Base-by-base conservation (phyloP, 2,329 filamentous ascomycete genomes). In the Knoxdaviesia capensis region DNA sequence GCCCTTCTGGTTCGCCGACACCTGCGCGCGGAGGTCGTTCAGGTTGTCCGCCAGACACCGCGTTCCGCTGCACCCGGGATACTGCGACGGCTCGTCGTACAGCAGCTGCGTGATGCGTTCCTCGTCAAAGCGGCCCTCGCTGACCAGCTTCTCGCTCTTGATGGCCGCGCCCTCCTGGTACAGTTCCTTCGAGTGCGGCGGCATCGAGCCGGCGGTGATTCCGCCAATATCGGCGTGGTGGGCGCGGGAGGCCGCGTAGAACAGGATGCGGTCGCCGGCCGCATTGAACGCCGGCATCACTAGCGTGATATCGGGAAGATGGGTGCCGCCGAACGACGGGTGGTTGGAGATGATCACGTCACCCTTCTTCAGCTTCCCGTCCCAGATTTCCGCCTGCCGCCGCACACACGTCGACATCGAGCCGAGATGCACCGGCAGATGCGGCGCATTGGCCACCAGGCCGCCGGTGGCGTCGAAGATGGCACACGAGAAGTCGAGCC, bases 211-310 rank as follows among this genome's bases (percentile, higher is more conserved):
- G 0, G 82, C 81, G 1, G 84, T 66, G 39, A 86, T 85, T 6
- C 82, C 82, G 8, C 82, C 82, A 48, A 88, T 87, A 51, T 88
- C 82, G n/a, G 82, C 82, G 51, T 88, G 82, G 50, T 88, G 82
- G 0, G 81, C 82, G 43, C 81, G 70, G 3, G 79, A 84, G 0
- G 82, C 82, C 1, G 84, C 81, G 48, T 86, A 88, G 57, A 88
- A 88, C 41, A 86, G 70, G 42, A 87, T 85, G 2, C 80, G 70
- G 40, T 78, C 71, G 3, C 75, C 75, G 35, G 56, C 55, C 3
- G 56, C 53, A 42, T 74, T 77, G 58, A 87, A 88, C 0, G 81
- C 80, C 0, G 82, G 82, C 20, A 82, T 87, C 44, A 86, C 70
- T 34, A 86, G 77, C 0, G 82, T 88, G 44, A 88, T 82, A 52